Percentiles rank a stretch among this genome's conserved stretches.
Evolutionary conservation across 139 green algal genomes (phyloP).

Genomic region (Picochlorum sp.): DNA sequence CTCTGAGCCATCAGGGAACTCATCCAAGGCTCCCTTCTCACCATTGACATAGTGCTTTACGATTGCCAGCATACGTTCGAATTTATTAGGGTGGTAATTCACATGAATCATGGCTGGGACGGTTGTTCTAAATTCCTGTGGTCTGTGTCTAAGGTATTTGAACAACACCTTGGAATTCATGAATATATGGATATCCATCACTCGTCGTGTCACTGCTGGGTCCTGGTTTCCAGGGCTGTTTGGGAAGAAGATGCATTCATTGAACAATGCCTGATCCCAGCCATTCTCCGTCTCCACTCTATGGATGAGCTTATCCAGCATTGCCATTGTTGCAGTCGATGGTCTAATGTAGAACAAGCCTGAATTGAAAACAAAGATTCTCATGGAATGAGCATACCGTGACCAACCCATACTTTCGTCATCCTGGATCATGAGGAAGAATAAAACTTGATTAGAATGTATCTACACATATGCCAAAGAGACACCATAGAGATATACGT

Average conservation of each 20-base stretch:
- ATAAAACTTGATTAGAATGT: background rate
- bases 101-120: conserved; percentile 24
- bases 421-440: conserved; percentile 23
- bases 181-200: conserved; percentile 43
- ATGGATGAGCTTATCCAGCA: conserved; percentile 51
- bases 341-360: conserved; percentile 61
- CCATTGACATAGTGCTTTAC: conserved; percentile 40
- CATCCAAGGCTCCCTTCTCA: conserved; percentile 43
- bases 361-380: conserved; percentile 67
- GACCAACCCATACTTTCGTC: conserved; percentile 66
- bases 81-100: conserved; percentile 70
- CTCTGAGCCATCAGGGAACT: conserved; percentile 44
- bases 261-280: conserved; percentile 60
- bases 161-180: conserved; percentile 52
- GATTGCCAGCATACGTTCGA: conserved; percentile 43
- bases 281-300: conserved; percentile 39
- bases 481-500: background rate
- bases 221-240: conserved; percentile 28
- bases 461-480: background rate
- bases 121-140: background rate
- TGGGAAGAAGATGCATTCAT: conserved; percentile 59
- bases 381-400: conserved; percentile 72
- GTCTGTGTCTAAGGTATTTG: conserved; percentile 23
- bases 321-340: conserved; percentile 32
- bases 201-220: conserved; percentile 26